Percentiles rank a stretch among this genome's conserved stretches.
Evolutionary conservation across 2,329 filamentous ascomycete species (phyloP).

Genomic region (Diplocarpon rosae): DNA sequence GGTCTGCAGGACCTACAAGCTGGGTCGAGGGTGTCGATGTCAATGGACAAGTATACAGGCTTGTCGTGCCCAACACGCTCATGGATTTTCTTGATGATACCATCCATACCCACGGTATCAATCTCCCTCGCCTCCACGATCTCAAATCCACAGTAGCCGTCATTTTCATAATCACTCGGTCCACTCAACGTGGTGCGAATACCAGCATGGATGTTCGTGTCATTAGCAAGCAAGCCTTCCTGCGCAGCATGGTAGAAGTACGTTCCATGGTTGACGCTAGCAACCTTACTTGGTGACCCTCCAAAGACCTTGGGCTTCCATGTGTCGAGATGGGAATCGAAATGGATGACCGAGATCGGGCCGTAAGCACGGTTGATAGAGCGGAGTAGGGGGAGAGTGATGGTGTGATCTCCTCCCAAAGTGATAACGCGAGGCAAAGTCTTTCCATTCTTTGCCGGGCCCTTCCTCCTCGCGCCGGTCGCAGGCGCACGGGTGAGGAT

Average conservation of each 20-base stretch:
- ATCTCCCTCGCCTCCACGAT: slow-evolving; percentile 68
- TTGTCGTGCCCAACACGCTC: slow-evolving; percentile 62
- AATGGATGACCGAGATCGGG: slow-evolving; percentile 50
- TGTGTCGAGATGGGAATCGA: slow-evolving; percentile 56
- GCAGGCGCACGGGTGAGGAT: slow-evolving; percentile 60
- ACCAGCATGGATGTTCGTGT: slow-evolving; percentile 79
- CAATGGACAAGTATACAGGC: slow-evolving; percentile 72
- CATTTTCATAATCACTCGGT: slow-evolving; percentile 72
- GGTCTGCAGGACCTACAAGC: slow-evolving; percentile 43
- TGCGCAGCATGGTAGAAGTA: slow-evolving; percentile 78
- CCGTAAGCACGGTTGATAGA: slow-evolving; percentile 51
- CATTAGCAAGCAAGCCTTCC: slow-evolving; percentile 69
- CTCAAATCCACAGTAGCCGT: slow-evolving; percentile 75
- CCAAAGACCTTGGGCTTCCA: slow-evolving; percentile 83
- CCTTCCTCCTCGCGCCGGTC: slow-evolving; percentile 55
- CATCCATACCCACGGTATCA: slow-evolving; percentile 56
- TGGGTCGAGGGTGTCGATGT: slow-evolving; percentile 82
- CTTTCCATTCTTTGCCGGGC: slow-evolving; percentile 60
- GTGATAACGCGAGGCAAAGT: slow-evolving; percentile 76
- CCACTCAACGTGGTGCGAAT: slow-evolving; percentile 75
- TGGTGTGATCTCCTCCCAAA: slow-evolving; percentile 54
- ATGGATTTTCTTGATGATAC: slow-evolving; percentile 69
- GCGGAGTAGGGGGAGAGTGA: slow-evolving; percentile 47
- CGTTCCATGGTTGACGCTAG: slow-evolving; percentile 75
- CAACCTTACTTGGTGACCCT: slow-evolving; percentile 64